Percentiles rank a stretch among this genome's conserved stretches.
Conservation (phyloP, 371 early-diverging fungal species). For the Encephalitozoon romaleae region DNA sequence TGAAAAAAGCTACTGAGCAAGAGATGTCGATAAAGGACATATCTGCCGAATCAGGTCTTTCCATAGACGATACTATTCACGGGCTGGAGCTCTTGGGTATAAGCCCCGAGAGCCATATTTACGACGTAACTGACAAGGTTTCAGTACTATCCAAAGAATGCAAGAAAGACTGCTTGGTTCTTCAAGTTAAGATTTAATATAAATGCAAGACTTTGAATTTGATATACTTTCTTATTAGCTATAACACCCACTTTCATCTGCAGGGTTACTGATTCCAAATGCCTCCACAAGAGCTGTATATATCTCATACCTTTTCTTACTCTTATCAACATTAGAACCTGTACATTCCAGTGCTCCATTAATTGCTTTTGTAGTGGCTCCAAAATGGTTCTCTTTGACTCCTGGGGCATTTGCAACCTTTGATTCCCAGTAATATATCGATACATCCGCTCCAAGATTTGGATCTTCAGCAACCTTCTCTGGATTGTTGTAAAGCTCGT, state of each 20-base stretch:
- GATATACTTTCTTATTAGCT: conserved; percentile 44
- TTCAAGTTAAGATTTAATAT: not conserved
- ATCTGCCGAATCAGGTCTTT: conserved; percentile 35
- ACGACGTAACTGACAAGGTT: not conserved
- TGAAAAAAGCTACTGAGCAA: not conserved
- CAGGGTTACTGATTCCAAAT: conserved; percentile 49
- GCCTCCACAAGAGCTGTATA: conserved; percentile 57
- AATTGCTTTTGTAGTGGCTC: conserved; percentile 61
- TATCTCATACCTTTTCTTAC: conserved; percentile 54
- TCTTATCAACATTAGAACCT: conserved; percentile 44
- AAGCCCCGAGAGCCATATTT: conserved; percentile 25
- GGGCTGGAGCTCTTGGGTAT: conserved; percentile 40
- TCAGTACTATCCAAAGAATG: not conserved
- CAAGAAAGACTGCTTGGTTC: conserved; percentile 2
- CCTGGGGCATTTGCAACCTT: conserved; percentile 54
- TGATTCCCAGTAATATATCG: conserved; percentile 60
- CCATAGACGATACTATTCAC: conserved; percentile 42
- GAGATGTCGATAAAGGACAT: conserved; percentile 32
- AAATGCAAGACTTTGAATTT: conserved; percentile 12
- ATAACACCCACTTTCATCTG: conserved; percentile 59
- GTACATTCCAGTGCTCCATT: conserved; percentile 61
- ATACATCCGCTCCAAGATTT: conserved; percentile 51
- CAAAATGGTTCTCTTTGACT: conserved; percentile 56
- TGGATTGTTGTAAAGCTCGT: conserved; percentile 58
- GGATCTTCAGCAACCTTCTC: conserved; percentile 57